Evolutionary conservation across 2,329 filamentous ascomycete genomes (phyloP).

Genomic region (Colletotrichum sp.): DNA sequence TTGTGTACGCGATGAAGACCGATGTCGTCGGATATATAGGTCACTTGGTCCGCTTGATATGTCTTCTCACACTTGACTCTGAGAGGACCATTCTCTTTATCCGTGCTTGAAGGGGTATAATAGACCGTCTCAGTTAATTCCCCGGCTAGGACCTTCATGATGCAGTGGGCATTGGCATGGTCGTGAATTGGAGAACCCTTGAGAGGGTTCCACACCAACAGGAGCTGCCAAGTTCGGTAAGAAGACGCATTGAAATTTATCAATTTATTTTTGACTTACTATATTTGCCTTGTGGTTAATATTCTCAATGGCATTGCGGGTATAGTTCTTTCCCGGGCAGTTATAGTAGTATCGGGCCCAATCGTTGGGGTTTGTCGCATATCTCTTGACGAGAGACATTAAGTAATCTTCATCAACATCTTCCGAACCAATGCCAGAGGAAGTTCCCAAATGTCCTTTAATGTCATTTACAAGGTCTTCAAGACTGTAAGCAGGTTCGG

Average conservation of each 20-base stretch:
- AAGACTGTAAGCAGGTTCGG: not conserved
- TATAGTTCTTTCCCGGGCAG: not conserved
- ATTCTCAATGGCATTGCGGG: not conserved
- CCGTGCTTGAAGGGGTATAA: not conserved
- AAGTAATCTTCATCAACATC: not conserved
- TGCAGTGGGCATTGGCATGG: not conserved
- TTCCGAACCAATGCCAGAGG: not conserved
- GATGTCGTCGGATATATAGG: not conserved
- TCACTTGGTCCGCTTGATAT: not conserved
- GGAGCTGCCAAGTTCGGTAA: not conserved
- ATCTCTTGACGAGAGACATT: not conserved
- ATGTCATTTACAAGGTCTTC: not conserved
- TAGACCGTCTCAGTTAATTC: not conserved
- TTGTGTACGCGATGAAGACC: not conserved
- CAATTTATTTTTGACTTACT: fast-evolving
- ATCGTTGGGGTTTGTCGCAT: not conserved
- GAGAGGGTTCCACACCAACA: not conserved
- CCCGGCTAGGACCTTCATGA: not conserved
- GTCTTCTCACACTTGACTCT: not conserved
- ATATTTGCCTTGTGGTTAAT: not conserved
- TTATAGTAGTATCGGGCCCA: not conserved
- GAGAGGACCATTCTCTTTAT: not conserved
- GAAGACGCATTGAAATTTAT: not conserved
- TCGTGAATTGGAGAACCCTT: not conserved
- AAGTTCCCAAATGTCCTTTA: not conserved